These are phyloP conservation scores for Coemansia sp. DNA, from an alignment of 192 early-diverging fungal species.

Conservation along the genomic window DNA sequence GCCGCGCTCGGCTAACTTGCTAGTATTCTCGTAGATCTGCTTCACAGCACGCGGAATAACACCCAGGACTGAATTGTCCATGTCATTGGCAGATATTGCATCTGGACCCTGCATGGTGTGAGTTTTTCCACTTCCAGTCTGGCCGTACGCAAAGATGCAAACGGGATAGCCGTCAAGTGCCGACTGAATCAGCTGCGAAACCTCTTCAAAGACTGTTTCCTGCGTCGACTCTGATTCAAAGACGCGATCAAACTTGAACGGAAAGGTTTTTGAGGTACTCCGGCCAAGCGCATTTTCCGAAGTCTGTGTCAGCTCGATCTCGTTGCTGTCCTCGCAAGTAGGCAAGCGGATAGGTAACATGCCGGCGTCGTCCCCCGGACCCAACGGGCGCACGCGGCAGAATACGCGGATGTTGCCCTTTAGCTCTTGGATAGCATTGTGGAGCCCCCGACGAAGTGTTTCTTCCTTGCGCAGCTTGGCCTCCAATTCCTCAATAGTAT, in stretches of 20 bases:
- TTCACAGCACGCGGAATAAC: slow-evolving; percentile 93
- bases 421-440: slow-evolving; percentile 92
- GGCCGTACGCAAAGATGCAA: slow-evolving; percentile 97
- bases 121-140: slow-evolving; percentile 93
- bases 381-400: slow-evolving; percentile 84
- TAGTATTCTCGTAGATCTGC: slow-evolving; percentile 81
- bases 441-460: slow-evolving; percentile 72
- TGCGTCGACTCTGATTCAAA: slow-evolving; percentile 72
- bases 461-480: slow-evolving; percentile 72
- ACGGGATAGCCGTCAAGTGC: slow-evolving; percentile 96
- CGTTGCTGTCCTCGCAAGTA: slow-evolving; percentile 60
- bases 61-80: slow-evolving; percentile 58
- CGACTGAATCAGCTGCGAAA: slow-evolving; percentile 94
- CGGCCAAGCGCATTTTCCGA: slow-evolving; percentile 56
- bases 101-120: slow-evolving; percentile 76
- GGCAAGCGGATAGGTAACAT: slow-evolving; percentile 55
- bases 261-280: slow-evolving; percentile 60
- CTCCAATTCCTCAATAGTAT: slow-evolving; percentile 57
- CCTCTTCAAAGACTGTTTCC: slow-evolving; percentile 84
- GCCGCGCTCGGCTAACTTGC: slow-evolving; percentile 69
- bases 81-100: slow-evolving; percentile 18
- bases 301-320: slow-evolving; percentile 73
- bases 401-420: slow-evolving; percentile 98
- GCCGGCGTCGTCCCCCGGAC: slow-evolving; percentile 18
- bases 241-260: slow-evolving; percentile 84